Evolutionary conservation across 495 filamentous ascomycete genomes (phyloP).

Genomic region (Aspergillus kassunensis): DNA sequence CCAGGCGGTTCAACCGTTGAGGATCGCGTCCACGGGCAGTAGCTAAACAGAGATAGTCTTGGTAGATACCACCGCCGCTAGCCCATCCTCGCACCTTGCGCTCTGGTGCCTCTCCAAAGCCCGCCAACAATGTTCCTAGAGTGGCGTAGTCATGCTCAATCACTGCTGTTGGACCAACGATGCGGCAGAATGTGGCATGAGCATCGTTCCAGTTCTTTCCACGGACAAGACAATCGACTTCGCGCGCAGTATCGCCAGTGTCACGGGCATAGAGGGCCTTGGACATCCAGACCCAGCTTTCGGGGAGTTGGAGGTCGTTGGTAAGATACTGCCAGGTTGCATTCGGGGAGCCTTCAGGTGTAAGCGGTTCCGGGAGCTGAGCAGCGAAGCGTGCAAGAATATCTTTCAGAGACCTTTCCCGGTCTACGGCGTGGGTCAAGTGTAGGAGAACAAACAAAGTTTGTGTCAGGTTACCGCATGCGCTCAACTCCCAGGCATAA

Average conservation of each 20-base stretch:
- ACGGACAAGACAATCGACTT: conserved; percentile 71
- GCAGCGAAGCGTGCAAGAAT: conserved; percentile 57
- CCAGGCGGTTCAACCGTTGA: conserved; percentile 53
- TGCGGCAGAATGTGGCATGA: conserved; percentile 70
- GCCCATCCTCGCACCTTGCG: conserved; percentile 60
- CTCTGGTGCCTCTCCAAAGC: conserved; percentile 56
- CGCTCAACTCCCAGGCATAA: conserved; percentile 69
- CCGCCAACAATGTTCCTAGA: conserved; percentile 58
- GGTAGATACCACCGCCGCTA: conserved; percentile 74
- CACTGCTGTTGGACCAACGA: conserved; percentile 74
- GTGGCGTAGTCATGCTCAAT: conserved; percentile 71
- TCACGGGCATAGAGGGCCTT: conserved; percentile 78
- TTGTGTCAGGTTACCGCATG: conserved; percentile 61
- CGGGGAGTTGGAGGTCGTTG: conserved; percentile 61
- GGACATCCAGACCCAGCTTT: conserved; percentile 77
- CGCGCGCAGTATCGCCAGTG: conserved; percentile 57
- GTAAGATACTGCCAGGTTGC: conserved; percentile 53
- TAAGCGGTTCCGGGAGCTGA: conserved; percentile 51
- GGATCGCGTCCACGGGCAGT: conserved; percentile 34
- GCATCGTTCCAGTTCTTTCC: conserved; percentile 75
- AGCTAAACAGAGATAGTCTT: conserved; percentile 67
- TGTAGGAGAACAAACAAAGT: conserved; percentile 75
- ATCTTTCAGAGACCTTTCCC: conserved; percentile 63
- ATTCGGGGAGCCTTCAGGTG: conserved; percentile 44
- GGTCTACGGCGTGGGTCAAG: conserved; percentile 58